Evolutionary conservation across 148 eudicot genomes (phyloP).

Genomic region (Rhododendron vialii): DNA sequence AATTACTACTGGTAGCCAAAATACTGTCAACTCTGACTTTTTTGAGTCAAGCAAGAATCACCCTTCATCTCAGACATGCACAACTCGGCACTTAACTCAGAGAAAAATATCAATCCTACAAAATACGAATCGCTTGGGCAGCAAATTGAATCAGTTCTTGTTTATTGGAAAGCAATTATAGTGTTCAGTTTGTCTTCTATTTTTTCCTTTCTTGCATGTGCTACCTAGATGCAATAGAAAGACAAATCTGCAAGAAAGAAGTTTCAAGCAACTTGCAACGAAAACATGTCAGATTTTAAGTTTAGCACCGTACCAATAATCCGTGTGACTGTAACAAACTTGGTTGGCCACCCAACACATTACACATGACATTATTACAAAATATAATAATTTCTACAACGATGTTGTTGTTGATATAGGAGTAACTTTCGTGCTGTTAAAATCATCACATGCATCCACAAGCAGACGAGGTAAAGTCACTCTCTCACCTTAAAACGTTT

Average conservation of each 20-base stretch:
- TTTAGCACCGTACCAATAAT: neutral
- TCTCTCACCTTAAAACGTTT: constrained; percentile 33
- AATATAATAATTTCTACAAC: neutral
- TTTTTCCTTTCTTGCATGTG: neutral
- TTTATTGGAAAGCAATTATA: neutral
- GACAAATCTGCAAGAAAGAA: neutral
- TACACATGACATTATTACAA: neutral
- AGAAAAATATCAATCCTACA: neutral
- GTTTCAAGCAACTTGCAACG: neutral
- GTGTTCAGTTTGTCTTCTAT: neutral
- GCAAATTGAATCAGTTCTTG: neutral
- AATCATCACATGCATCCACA: neutral
- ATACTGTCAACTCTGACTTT: neutral
- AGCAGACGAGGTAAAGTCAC: neutral
- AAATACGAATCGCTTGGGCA: neutral
- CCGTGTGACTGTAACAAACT: neutral
- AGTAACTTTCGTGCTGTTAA: neutral
- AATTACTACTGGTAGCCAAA: neutral
- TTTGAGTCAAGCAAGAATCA: neutral
- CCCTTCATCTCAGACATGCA: neutral
- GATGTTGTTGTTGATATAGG: neutral
- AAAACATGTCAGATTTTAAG: neutral
- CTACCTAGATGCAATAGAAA: neutral
- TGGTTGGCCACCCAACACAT: no score
- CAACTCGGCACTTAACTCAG: neutral